Evolutionary conservation across 2,329 filamentous ascomycete genomes (phyloP).

Genomic region (Mariannaea sp.): DNA sequence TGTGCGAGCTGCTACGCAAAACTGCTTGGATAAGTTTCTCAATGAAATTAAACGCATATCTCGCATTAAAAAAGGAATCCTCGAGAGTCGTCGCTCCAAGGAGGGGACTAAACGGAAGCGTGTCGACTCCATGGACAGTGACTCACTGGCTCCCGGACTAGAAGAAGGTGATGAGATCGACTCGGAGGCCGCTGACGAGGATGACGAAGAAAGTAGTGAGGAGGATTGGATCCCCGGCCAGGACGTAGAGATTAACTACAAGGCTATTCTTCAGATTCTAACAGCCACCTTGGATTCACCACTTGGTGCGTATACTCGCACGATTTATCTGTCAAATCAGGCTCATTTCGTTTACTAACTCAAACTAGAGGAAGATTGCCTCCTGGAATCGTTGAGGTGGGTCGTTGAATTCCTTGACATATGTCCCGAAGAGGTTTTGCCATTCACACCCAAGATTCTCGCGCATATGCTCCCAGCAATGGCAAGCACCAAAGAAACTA

Average conservation of each 20-base stretch:
- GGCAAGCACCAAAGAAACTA: constrained; percentile 87
- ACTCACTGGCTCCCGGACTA: constrained; percentile 60
- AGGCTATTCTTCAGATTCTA: constrained; percentile 88
- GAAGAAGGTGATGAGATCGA: constrained; percentile 66
- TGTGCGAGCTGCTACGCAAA: constrained; percentile 92
- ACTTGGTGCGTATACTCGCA: constrained; percentile 59
- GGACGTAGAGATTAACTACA: constrained; percentile 92
- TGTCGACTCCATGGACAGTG: constrained; percentile 71
- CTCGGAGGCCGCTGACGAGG: constrained; percentile 61
- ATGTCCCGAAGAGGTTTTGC: constrained; percentile 92
- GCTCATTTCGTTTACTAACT: constrained; percentile 21
- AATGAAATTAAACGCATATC: constrained; percentile 94
- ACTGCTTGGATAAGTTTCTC: constrained; percentile 86
- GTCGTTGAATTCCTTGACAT: constrained; percentile 97
- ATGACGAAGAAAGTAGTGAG: constrained; percentile 68
- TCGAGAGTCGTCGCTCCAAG: constrained; percentile 77
- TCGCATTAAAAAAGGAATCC: constrained; percentile 87
- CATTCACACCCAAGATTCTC: constrained; percentile 89
- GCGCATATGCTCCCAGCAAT: constrained; percentile 92
- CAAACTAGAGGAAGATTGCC: constrained; percentile 78
- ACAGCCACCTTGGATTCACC: constrained; percentile 87
- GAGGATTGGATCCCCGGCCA: constrained; percentile 98
- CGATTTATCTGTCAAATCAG: too few relatives aligned
- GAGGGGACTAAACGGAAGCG: constrained; percentile 71
- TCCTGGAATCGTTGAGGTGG: constrained; percentile 90